A percentile compares a stretch with the other conserved stretches of the same genome.
Evolutionary conservation across 129 eudicot species (phyloP).

Genomic region (Tagetes erecta): DNA sequence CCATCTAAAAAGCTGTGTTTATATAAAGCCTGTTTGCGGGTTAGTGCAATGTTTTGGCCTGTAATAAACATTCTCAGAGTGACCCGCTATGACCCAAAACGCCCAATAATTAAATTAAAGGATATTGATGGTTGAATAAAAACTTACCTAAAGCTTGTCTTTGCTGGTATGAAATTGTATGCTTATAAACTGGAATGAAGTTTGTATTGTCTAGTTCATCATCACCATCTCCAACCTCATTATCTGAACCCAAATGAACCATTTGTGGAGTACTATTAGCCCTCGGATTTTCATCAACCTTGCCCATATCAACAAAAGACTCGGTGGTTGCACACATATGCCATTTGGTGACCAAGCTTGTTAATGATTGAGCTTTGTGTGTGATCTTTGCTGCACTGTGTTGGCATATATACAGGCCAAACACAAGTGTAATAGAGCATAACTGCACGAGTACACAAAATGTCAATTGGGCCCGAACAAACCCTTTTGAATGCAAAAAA

Average conservation of each 20-base stretch:
- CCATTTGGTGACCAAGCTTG: conserved; percentile 89
- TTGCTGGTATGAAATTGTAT: conserved; percentile 72
- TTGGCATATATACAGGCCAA: conserved; percentile 81
- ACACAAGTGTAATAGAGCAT: conserved; percentile 63
- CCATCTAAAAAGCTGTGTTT: background rate
- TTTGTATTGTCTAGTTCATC: conserved; percentile 70
- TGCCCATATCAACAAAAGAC: conserved; percentile 43
- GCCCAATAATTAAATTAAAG: background rate
- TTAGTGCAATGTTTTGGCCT: background rate
- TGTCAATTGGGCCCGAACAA: background rate
- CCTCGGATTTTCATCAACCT: conserved; percentile 36
- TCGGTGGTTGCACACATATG: conserved; percentile 68
- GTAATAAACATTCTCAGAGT: background rate
- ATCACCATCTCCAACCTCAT: conserved; percentile 73
- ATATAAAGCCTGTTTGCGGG: background rate
- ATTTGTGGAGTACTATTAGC: conserved; percentile 32
- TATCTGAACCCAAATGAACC: conserved; percentile 39
- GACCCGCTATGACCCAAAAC: background rate
- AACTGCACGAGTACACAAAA: conserved; percentile 43
- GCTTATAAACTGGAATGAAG: conserved; percentile 47
- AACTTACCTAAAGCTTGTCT: conserved; percentile 86
- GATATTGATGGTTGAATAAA: background rate
- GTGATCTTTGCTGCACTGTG: conserved; percentile 90
- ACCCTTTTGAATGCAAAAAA: background rate
- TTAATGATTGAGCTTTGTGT: conserved; percentile 74